These are phyloP conservation scores for Kwoniella sp. DNA, from an alignment of 768 basidiomycete species.

Conservation along the genomic window DNA sequence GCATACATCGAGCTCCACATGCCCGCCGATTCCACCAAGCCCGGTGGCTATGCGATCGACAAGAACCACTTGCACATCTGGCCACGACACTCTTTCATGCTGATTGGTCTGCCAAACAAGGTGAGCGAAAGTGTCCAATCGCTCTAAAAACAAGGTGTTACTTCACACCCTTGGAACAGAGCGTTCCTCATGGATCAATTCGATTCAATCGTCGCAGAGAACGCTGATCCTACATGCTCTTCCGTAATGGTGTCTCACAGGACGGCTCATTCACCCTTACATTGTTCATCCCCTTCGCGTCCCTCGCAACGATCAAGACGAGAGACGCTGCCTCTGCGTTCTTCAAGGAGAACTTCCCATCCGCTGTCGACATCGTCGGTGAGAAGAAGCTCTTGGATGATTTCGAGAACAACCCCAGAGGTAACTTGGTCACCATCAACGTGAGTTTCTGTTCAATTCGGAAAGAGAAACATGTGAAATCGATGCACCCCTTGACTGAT, in stretches of 20 bases:
- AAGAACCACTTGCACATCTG: constrained; percentile 97
- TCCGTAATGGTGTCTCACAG: constrained; percentile 59
- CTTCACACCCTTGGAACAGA: constrained; percentile 18
- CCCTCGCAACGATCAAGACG: constrained; percentile 66
- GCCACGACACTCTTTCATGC: constrained; percentile 99
- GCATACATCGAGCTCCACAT: constrained; percentile 97
- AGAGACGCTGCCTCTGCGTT: constrained; percentile 65
- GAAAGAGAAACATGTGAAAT: too few species aligned
- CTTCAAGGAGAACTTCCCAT: constrained; percentile 83
- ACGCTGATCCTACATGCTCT: neutral
- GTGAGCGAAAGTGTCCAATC: too few species aligned
- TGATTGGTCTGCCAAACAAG: constrained; percentile 96
- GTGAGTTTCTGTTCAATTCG: constrained; percentile 59
- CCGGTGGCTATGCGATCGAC: constrained; percentile 80
- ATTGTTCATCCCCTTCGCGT: constrained; percentile 80
- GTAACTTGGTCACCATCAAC: constrained; percentile 88
- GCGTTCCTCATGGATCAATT: too few species aligned
- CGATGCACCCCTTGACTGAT: too few species aligned
- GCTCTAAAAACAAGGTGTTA: neutral
- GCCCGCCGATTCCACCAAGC: constrained; percentile 64
- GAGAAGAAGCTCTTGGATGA: constrained; percentile 73
- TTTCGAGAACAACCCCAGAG: constrained; percentile 81
- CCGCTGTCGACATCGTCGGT: constrained; percentile 83
- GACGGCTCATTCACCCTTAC: constrained; percentile 98
- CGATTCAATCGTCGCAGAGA: too few species aligned